Conservation (phyloP, 352 stramenopile genomes). For the Halophytophthora batemanensis region DNA sequence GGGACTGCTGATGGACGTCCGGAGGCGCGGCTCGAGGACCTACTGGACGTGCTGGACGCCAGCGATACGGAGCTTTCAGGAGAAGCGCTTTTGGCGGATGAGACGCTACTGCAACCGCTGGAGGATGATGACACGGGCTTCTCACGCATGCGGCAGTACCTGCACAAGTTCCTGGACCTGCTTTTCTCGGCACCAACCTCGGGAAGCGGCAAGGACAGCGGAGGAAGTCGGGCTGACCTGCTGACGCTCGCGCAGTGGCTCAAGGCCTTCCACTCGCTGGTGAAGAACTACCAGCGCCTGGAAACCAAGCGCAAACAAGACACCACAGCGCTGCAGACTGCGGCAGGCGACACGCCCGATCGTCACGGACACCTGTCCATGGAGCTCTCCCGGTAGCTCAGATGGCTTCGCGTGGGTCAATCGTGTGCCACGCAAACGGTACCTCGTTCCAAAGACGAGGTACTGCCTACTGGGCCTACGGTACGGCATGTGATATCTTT, state of each 20-base stretch:
- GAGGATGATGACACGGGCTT: conserved; percentile 59
- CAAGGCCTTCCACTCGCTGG: conserved; percentile 51
- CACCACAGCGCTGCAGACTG: conserved; percentile 7
- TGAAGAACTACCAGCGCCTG: conserved; percentile 56
- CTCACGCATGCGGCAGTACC: conserved; percentile 48
- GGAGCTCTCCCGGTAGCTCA: conserved; percentile 13
- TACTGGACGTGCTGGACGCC: conserved; percentile 42
- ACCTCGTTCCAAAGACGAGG: too few relatives aligned
- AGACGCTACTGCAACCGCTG: conserved; percentile 39
- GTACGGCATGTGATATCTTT: too few relatives aligned
- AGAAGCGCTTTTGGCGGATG: conserved; percentile 15
- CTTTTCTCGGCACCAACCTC: conserved; percentile 31
- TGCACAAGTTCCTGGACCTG: conserved; percentile 59
- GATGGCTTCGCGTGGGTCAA: conserved; percentile 8
- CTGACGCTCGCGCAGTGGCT: conserved; percentile 60
- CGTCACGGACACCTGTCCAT: conserved; percentile 13
- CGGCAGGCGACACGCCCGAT: conserved; percentile 1
- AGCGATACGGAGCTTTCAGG: conserved; percentile 18
- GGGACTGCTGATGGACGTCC: conserved; percentile 26
- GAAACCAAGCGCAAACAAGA: conserved; percentile 50
- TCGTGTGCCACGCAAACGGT: too few relatives aligned
- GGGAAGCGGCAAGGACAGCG: conserved; percentile 24
- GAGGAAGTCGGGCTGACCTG: conserved; percentile 45
- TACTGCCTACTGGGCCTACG: too few relatives aligned
- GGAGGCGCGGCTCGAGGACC: conserved; percentile 33